Percentiles rank a stretch among this genome's conserved stretches.
Evolutionary conservation across 805 yeast genomes (phyloP).

Genomic region (Priceomyces carsonii): DNA sequence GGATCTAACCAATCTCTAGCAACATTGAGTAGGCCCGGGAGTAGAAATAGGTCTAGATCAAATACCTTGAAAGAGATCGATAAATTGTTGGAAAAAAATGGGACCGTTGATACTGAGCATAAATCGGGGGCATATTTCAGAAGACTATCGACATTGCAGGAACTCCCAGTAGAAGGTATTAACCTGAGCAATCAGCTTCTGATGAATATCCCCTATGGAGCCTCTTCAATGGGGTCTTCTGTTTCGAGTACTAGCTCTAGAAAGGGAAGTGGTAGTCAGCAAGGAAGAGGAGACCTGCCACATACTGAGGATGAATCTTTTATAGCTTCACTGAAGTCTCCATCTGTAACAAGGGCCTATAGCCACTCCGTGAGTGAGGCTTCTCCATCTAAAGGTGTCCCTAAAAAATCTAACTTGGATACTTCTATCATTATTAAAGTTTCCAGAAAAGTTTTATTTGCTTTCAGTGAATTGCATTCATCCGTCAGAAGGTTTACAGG

Average conservation of each 20-base stretch:
- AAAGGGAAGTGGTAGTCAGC: background rate
- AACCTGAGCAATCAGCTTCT: background rate
- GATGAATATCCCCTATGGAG: background rate
- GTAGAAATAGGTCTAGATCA: slow-evolving; percentile 30
- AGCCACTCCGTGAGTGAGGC: slow-evolving; percentile 1
- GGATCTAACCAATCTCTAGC: slow-evolving; percentile 5
- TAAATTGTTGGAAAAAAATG: slow-evolving; percentile 35
- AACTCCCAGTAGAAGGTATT: slow-evolving; percentile 37
- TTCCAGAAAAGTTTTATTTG: slow-evolving; percentile 61
- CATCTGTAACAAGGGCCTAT: background rate
- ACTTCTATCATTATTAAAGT: slow-evolving; percentile 36
- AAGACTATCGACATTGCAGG: slow-evolving; percentile 64
- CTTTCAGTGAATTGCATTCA: slow-evolving; percentile 65
- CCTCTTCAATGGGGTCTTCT: background rate
- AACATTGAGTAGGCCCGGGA: slow-evolving; percentile 13
- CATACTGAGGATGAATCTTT: slow-evolving; percentile 3
- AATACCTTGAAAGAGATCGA: slow-evolving; percentile 38
- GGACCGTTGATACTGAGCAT: slow-evolving; percentile 43
- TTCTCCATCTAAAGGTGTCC: slow-evolving; percentile 12
- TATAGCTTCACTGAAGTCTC: background rate
- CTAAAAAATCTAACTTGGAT: slow-evolving; percentile 9
- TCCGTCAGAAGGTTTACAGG: slow-evolving; percentile 57
- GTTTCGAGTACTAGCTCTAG: background rate
- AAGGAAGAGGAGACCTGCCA: background rate
- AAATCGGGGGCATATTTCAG: slow-evolving; percentile 65